A percentile compares a stretch with the other conserved stretches of the same genome.
These are phyloP conservation scores for Sindora glabra DNA, from an alignment of 306 rosid genomes.

Conservation along the genomic window DNA sequence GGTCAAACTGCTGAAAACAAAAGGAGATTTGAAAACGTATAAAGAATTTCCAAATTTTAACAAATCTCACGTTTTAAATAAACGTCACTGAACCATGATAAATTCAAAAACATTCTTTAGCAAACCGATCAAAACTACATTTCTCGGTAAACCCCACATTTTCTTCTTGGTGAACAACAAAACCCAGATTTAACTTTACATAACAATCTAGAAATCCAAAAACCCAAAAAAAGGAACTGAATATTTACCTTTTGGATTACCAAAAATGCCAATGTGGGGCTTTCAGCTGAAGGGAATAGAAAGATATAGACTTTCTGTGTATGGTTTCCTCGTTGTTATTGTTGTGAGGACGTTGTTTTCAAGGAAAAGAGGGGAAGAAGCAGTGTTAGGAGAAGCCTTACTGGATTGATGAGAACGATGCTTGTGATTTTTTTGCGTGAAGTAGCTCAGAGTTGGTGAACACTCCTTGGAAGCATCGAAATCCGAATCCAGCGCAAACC, in stretches of 20 bases:
- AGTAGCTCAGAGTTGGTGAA: constrained; percentile 16
- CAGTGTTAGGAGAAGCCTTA: not conserved
- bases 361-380: not conserved
- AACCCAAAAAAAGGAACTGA: not conserved
- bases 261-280: constrained; percentile 26
- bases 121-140: not conserved
- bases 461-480: constrained; percentile 21
- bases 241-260: constrained; percentile 27
- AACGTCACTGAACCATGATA: constrained; percentile 9
- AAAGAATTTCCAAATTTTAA: too few species aligned
- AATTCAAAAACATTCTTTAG: not conserved
- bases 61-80: too few species aligned
- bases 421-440: constrained; percentile 12
- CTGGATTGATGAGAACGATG: constrained; percentile 31
- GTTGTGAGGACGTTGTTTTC: not conserved
- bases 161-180: too few species aligned
- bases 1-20: not conserved
- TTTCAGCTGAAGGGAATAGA: not conserved
- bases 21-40: not conserved
- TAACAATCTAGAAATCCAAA: not conserved
- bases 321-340: not conserved
- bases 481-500: too few species aligned
- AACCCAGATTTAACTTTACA: not conserved
- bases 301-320: not conserved
- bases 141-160: not conserved